Evolutionary conservation across 768 basidiomycete species (phyloP).

Genomic region (Auriscalpium orientale): DNA sequence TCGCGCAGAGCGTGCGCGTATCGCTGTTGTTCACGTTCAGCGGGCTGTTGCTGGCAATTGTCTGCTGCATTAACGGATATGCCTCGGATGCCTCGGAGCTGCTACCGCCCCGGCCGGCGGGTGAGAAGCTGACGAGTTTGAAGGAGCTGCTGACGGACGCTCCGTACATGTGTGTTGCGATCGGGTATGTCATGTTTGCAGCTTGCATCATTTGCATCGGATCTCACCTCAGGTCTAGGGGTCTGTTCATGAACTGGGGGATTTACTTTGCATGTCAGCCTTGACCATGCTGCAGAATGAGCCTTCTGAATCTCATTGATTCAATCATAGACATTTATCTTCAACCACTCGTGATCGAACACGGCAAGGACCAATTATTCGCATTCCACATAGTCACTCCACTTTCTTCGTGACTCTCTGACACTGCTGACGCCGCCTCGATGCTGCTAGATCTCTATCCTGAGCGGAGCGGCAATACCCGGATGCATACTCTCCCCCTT

Average conservation of each 20-base stretch:
- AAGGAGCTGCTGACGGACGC: slow-evolving; percentile 11
- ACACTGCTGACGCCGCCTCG: slow-evolving; percentile 5
- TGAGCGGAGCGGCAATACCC: slow-evolving; percentile 47
- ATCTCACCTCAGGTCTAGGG: not conserved
- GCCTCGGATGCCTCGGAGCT: slow-evolving; percentile 12
- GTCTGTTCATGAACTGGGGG: slow-evolving; percentile 11
- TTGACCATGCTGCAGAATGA: not conserved
- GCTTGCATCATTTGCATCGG: not conserved
- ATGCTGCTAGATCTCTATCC: slow-evolving; percentile 35
- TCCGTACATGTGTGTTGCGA: slow-evolving; percentile 13
- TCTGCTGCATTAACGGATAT: not conserved
- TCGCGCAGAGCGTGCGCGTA: slow-evolving; percentile 36
- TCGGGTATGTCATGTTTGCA: slow-evolving; percentile 7
- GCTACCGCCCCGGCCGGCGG: not conserved
- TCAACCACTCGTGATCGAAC: slow-evolving; percentile 16
- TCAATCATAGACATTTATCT: slow-evolving; percentile 17
- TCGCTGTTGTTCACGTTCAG: slow-evolving; percentile 13
- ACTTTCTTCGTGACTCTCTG: not conserved
- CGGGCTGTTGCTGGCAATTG: slow-evolving; percentile 14
- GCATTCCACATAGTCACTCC: slow-evolving; percentile 17
- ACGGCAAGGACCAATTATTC: slow-evolving; percentile 12
- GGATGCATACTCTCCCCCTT: slow-evolving; percentile 21
- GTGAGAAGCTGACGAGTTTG: slow-evolving; percentile 1
- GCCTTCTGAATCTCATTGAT: slow-evolving; percentile 18
- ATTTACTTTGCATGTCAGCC: slow-evolving; percentile 19